Percentiles rank a stretch among this genome's conserved stretches.
These are phyloP conservation scores for Ceratobasidium sp. DNA, from an alignment of 1,284 basidiomycete species.

Conservation along the genomic window DNA sequence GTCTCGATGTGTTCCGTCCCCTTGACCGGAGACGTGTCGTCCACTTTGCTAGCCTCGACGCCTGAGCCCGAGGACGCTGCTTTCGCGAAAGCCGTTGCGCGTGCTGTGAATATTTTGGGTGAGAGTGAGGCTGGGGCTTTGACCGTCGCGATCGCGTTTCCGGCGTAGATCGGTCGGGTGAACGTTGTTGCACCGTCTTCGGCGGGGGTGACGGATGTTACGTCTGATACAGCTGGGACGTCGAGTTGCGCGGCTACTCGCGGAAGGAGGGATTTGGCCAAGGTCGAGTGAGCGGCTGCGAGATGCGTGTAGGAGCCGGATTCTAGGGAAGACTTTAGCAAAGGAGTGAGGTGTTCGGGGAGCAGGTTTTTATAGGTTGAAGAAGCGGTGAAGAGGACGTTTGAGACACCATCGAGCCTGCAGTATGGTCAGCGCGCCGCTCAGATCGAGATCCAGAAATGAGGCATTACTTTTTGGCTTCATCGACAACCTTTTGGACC, in stretches of 20 bases:
- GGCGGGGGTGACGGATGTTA: constrained; percentile 80
- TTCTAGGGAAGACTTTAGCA: constrained; percentile 61
- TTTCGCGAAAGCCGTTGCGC: constrained; percentile 91
- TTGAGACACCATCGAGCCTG: constrained; percentile 65
- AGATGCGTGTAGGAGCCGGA: constrained; percentile 82
- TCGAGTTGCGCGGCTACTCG: constrained; percentile 91
- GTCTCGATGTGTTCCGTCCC: constrained; percentile 86
- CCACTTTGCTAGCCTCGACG: constrained; percentile 68
- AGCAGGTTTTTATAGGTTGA: constrained; percentile 65
- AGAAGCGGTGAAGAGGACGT: constrained; percentile 62
- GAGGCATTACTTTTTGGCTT: constrained; percentile 79
- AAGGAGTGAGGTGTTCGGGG: constrained; percentile 62
- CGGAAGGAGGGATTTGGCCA: constrained; percentile 83
- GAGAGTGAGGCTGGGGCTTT: constrained; percentile 78
- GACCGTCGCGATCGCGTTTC: constrained; percentile 96
- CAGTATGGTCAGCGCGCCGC: neutral
- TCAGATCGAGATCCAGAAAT: neutral
- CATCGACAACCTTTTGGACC: constrained; percentile 76
- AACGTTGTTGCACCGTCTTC: constrained; percentile 80
- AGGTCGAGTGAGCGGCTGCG: constrained; percentile 81
- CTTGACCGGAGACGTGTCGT: constrained; percentile 75
- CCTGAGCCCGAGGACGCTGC: constrained; percentile 62
- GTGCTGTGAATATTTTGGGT: constrained; percentile 95
- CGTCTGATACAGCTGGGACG: constrained; percentile 89
- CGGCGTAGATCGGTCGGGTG: constrained; percentile 96